Conservation (phyloP, 768 basidiomycete genomes). For the Lactarius tabidus region DNA sequence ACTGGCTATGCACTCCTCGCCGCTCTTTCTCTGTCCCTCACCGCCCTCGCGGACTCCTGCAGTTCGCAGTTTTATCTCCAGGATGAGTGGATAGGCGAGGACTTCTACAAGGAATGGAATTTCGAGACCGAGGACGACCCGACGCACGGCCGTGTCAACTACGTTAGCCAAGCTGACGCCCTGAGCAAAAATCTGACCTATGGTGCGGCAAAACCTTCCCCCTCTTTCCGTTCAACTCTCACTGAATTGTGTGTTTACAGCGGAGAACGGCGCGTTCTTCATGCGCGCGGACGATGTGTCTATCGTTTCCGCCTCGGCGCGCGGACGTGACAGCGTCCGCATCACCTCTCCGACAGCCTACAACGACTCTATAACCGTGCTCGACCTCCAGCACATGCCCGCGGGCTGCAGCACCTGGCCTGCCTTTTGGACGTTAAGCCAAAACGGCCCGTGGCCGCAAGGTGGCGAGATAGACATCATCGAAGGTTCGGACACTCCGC, state of each 20-base stretch:
- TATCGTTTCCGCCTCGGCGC: constrained; percentile 35
- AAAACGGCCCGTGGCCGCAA: constrained; percentile 50
- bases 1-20: constrained; percentile 30
- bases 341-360: constrained; percentile 47
- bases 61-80: constrained; percentile 15
- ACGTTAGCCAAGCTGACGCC: constrained; percentile 46
- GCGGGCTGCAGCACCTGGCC: constrained; percentile 61
- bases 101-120: constrained; percentile 46
- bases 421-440: constrained; percentile 57
- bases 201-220: constrained; percentile 36
- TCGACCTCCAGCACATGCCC: constrained; percentile 60
- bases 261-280: constrained; percentile 41
- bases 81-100: constrained; percentile 31
- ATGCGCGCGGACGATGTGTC: constrained; percentile 52
- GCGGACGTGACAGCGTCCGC: constrained; percentile 58
- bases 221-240: neutral
- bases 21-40: constrained; percentile 8
- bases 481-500: constrained; percentile 41
- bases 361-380: constrained; percentile 44
- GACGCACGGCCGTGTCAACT: constrained; percentile 61
- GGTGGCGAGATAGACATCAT: constrained; percentile 61
- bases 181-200: constrained; percentile 42
- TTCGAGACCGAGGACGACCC: constrained; percentile 54
- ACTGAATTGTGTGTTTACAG: constrained; percentile 27
- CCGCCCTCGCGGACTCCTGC: neutral